These are phyloP conservation scores for Coelastrella sp. DNA, from an alignment of 139 green algal species.

Conservation along the genomic window DNA sequence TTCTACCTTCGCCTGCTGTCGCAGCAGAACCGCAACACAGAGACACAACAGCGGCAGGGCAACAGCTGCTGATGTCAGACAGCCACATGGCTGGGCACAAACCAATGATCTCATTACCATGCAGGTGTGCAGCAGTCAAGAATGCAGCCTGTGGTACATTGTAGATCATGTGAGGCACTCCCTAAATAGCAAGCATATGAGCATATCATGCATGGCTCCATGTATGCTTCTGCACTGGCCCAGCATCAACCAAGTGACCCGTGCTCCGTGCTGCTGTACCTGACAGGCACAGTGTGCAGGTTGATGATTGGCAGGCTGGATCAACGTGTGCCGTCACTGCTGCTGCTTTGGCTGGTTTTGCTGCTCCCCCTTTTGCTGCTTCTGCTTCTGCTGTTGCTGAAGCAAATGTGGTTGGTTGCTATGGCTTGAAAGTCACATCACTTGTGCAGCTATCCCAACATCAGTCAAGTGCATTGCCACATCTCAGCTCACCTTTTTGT, in stretches of 20 bases:
- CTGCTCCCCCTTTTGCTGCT: too few species aligned
- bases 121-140: not conserved
- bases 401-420: not conserved
- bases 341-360: not conserved
- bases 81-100: not conserved
- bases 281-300: too few species aligned
- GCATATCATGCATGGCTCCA: too few species aligned
- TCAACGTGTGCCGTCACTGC: too few species aligned
- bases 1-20: constrained; percentile 37
- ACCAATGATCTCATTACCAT: not conserved
- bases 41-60: not conserved
- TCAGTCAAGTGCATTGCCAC: not conserved
- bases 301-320: too few species aligned
- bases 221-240: too few species aligned
- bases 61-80: not conserved
- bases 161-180: not conserved
- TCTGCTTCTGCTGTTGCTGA: too few species aligned
- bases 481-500: not conserved
- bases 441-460: not conserved
- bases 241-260: too few species aligned
- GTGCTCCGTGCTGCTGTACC: too few species aligned
- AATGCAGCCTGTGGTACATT: not conserved
- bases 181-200: too few species aligned
- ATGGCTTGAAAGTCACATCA: not conserved
- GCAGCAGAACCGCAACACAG: not conserved